These are phyloP conservation scores for Suhomyces bribrorum DNA, from an alignment of 1,139 yeast species.

Conservation along the genomic window DNA sequence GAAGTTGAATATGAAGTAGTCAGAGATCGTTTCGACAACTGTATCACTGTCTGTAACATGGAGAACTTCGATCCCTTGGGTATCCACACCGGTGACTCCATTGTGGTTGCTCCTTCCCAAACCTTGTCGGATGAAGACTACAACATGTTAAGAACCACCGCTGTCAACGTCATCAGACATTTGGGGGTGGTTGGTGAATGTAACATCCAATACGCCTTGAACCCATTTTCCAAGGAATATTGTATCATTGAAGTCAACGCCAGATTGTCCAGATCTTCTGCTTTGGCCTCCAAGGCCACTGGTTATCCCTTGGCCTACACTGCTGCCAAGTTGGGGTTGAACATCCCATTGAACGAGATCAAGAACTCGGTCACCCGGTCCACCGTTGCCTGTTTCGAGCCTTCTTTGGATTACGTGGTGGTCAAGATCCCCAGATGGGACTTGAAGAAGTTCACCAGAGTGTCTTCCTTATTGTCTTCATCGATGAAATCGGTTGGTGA, in stretches of 20 bases:
- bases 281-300: slow-evolving; percentile 97
- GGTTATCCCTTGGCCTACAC: slow-evolving; percentile 98
- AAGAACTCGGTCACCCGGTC: slow-evolving; percentile 92
- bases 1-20: slow-evolving; percentile 99
- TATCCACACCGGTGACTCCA: slow-evolving; percentile 98
- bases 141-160: slow-evolving; percentile 97
- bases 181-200: slow-evolving; percentile 99
- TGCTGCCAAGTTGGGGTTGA: slow-evolving; percentile 95
- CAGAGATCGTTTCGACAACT: slow-evolving; percentile 94
- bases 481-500: slow-evolving; percentile 99
- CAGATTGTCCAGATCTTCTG: slow-evolving; percentile 95
- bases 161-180: slow-evolving; percentile 95
- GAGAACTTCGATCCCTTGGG: slow-evolving; percentile 99
- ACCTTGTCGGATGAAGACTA: slow-evolving; percentile 96
- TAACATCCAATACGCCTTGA: slow-evolving; percentile 95
- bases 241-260: slow-evolving; percentile 98
- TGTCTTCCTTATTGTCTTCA: slow-evolving; percentile 82
- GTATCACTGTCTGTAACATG: slow-evolving; percentile 99
- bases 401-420: slow-evolving; percentile 95
- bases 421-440: slow-evolving; percentile 99
- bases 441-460: slow-evolving; percentile 92
- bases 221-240: slow-evolving; percentile 92
- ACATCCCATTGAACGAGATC: slow-evolving; percentile 89
- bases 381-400: slow-evolving; percentile 97
- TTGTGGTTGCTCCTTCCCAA: slow-evolving; percentile 98